Percentiles rank a stretch among this genome's conserved stretches.
These are phyloP conservation scores for Xylariaceae sp. DNA, from an alignment of 2,329 filamentous ascomycete species.

Conservation along the genomic window DNA sequence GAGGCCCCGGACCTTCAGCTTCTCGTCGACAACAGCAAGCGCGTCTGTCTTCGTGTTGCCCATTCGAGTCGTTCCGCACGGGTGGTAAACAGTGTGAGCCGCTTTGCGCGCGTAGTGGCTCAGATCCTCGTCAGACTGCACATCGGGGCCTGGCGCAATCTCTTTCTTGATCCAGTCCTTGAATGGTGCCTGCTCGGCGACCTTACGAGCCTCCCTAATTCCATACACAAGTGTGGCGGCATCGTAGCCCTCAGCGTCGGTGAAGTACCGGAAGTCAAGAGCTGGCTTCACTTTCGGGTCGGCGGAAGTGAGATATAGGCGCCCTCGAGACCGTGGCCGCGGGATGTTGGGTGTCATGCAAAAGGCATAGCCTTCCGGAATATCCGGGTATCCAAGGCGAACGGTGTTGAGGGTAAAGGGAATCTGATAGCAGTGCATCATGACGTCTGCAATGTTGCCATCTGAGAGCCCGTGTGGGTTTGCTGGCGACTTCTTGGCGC, in stretches of 20 bases:
- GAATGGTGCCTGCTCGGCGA: constrained; percentile 72
- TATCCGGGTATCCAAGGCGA: constrained; percentile 63
- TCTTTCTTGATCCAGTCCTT: constrained; percentile 78
- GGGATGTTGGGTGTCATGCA: constrained; percentile 93
- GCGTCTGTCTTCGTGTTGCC: constrained; percentile 64
- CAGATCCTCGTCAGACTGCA: constrained; percentile 73
- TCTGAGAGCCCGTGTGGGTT: constrained; percentile 52
- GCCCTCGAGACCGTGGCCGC: constrained; percentile 70
- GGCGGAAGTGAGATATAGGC: constrained; percentile 69
- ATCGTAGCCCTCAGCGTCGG: constrained; percentile 78
- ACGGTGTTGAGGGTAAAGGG: constrained; percentile 83
- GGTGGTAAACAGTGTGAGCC: constrained; percentile 87
- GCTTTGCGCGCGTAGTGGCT: constrained; percentile 74
- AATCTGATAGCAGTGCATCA: constrained; percentile 98
- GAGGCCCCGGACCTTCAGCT: constrained; percentile 67
- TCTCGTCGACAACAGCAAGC: constrained; percentile 72
- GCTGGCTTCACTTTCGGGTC: constrained; percentile 75
- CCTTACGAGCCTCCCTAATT: constrained; percentile 69
- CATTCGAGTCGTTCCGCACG: constrained; percentile 87
- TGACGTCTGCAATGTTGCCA: constrained; percentile 74
- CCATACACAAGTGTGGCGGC: constrained; percentile 74
- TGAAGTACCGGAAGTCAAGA: constrained; percentile 86
- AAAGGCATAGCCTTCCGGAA: constrained; percentile 71
- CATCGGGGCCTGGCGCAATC: constrained; percentile 67
- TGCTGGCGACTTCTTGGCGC: constrained; percentile 45